These are phyloP conservation scores for Anastatica hierochuntica DNA, from an alignment of 345 rosid species.

Conservation along the genomic window DNA sequence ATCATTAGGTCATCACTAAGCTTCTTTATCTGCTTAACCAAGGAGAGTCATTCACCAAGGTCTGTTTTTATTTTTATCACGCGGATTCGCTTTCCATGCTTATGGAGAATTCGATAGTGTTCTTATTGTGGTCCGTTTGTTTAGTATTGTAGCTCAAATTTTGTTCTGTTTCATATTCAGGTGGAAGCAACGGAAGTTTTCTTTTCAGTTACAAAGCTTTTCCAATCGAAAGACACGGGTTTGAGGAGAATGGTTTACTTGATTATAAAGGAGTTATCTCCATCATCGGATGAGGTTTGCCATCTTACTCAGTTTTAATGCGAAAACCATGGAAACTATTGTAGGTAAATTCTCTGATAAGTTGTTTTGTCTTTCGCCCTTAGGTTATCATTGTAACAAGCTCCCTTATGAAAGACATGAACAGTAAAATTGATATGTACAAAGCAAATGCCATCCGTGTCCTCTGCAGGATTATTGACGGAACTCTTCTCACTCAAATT, in stretches of 20 bases:
- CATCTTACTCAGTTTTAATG: neutral
- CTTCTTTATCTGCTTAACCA: constrained; percentile 92
- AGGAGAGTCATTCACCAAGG: constrained; percentile 93
- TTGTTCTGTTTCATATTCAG: constrained; percentile 29
- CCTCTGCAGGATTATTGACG: constrained; percentile 88
- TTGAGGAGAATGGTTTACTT: constrained; percentile 97
- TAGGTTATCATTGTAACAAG: constrained; percentile 98
- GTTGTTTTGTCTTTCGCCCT: constrained; percentile 12
- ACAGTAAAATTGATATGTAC: constrained; percentile 95
- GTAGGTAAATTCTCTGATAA: neutral
- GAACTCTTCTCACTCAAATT: constrained; percentile 84
- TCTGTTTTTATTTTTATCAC: constrained; percentile 12
- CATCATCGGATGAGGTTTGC: constrained; percentile 93
- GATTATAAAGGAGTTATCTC: constrained; percentile 95
- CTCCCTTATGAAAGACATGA: constrained; percentile 99
- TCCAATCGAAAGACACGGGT: constrained; percentile 86
- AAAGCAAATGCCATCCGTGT: constrained; percentile 98
- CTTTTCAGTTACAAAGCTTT: constrained; percentile 93
- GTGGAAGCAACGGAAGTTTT: constrained; percentile 91
- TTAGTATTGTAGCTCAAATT: neutral
- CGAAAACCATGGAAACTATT: neutral
- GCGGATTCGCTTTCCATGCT: neutral
- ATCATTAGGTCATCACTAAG: constrained; percentile 78
- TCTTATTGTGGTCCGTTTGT: neutral
- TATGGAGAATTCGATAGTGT: neutral